Evolutionary conservation across 352 stramenopile genomes (phyloP), one percentile per base, ranked within the genome.

Genomic region (Phytophthora hybrid): DNA sequence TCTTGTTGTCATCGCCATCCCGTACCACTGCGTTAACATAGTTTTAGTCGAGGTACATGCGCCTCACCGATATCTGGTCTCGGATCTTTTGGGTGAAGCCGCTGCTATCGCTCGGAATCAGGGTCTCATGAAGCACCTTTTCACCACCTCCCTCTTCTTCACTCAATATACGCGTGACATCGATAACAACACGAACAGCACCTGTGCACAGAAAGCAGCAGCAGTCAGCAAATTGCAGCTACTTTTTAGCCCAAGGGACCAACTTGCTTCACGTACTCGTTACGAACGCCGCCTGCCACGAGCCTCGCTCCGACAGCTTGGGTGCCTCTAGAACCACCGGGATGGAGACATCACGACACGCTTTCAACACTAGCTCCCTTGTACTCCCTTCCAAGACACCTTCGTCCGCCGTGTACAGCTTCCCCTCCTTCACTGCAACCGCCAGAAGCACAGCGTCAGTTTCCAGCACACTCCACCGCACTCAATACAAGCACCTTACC

Each of bases 251-350:
- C 26, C 11, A 49, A 67, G 18, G 6, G 23, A 26, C 3, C 23
- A 26, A 26, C 23, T 26, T 56, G n/a, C 18, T 34, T 3, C 23
- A 44, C 78, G 54, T 78, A 93, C 89, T 96, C 21, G 89, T 94
- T 37, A 93, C 74, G 55, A 96, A 96, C 0, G 89, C 87, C 4
- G 78, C 87, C 13, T 89, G 64, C 89, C 89, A 96, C 4, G 34
- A 67, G 0, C 60, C 54, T n/a, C 77, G 62, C 47, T 94, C 83
- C 10, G 82, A 85, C 13, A 93, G 67, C 8, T 78, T 79, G 3
- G 89, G 87, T 1, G 86, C 65, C 44, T 88, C 71, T 14, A 91
- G 55, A 59, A 89, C 67, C 18, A 94, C 77, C 2, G 80, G 82
- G 70, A 96, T 89, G 16, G 57, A 64, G 2, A 96, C 72, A 37